These are phyloP conservation scores for Poa annua DNA, from an alignment of 176 grass and related monocot species.

Conservation along the genomic window DNA sequence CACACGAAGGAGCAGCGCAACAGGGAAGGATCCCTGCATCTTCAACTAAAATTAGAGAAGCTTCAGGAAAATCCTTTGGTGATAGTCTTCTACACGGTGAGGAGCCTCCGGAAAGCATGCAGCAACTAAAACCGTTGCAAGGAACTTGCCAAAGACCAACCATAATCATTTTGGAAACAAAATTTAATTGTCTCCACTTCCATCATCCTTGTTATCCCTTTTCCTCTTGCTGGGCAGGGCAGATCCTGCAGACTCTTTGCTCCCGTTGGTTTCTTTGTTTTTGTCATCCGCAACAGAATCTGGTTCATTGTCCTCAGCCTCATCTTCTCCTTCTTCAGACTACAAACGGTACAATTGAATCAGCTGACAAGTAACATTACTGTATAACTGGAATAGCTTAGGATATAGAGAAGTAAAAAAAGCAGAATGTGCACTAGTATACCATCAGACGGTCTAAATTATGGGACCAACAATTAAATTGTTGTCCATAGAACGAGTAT, in stretches of 20 bases:
- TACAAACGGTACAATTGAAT: background rate
- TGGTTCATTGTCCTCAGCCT: constrained; percentile 37
- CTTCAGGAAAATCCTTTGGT: background rate
- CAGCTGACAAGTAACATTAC: background rate
- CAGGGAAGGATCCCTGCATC: background rate
- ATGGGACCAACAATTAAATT: background rate
- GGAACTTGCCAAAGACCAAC: background rate
- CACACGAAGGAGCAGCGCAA: background rate
- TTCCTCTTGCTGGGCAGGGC: constrained; percentile 55
- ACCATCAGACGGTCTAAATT: background rate
- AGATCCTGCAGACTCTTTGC: constrained; percentile 11
- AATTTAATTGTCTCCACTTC: background rate
- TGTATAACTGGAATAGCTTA: background rate
- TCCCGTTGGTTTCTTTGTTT: constrained; percentile 22
- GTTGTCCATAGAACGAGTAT: background rate
- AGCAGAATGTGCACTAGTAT: background rate
- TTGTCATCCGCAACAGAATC: constrained; percentile 28
- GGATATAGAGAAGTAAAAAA: background rate
- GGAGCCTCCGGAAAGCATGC: background rate
- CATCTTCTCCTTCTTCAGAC: constrained; percentile 36
- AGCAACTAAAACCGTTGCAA: background rate
- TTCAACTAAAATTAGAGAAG: background rate
- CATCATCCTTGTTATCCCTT: constrained; percentile 43
- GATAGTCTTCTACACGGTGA: background rate
- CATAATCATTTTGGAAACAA: background rate